Evolutionary conservation across 1,284 basidiomycete species (phyloP).

Genomic region (Chalciporus sp.): DNA sequence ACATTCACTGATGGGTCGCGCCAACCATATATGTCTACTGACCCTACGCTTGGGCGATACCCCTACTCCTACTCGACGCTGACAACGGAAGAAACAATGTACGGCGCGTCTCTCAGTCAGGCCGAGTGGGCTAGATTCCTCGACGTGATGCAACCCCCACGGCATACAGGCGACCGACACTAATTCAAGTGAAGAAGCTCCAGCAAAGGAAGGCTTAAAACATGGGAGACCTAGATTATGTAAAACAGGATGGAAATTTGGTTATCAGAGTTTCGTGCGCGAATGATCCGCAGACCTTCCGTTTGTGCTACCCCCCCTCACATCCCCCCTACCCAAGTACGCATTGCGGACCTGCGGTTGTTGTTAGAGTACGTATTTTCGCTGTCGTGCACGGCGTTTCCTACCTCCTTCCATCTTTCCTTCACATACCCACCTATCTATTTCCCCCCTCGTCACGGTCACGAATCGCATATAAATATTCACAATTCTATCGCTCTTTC

Average conservation of each 20-base stretch:
- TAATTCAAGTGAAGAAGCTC: slow-evolving; percentile 12
- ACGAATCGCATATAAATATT: slow-evolving; percentile 23
- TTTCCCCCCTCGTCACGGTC: slow-evolving; percentile 4
- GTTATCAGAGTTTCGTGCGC: slow-evolving; percentile 3
- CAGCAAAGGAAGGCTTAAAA: background rate
- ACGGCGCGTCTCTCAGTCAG: slow-evolving; percentile 62
- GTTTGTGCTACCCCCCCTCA: slow-evolving; percentile 15
- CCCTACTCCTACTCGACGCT: slow-evolving; percentile 38
- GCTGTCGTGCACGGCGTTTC: slow-evolving; percentile 21
- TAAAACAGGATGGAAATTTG: slow-evolving; percentile 32
- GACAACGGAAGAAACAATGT: slow-evolving; percentile 53
- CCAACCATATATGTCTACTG: slow-evolving; percentile 30
- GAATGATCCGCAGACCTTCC: background rate
- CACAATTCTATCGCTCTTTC: slow-evolving; percentile 19
- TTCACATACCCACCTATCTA: slow-evolving; percentile 16
- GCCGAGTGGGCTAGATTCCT: slow-evolving; percentile 56
- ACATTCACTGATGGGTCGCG: slow-evolving; percentile 34
- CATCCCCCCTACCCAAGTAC: slow-evolving; percentile 1
- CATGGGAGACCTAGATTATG: slow-evolving; percentile 24
- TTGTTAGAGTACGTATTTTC: slow-evolving; percentile 27
- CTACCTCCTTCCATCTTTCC: slow-evolving; percentile 5
- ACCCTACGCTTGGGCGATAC: slow-evolving; percentile 30
- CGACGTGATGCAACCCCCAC: slow-evolving; percentile 47
- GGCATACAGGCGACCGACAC: slow-evolving; percentile 33
- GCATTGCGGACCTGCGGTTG: slow-evolving; percentile 15